phyloP scores from a whole-genome alignment of 495 filamentous ascomycete species.

The Hypoxylon rickii region DNA sequence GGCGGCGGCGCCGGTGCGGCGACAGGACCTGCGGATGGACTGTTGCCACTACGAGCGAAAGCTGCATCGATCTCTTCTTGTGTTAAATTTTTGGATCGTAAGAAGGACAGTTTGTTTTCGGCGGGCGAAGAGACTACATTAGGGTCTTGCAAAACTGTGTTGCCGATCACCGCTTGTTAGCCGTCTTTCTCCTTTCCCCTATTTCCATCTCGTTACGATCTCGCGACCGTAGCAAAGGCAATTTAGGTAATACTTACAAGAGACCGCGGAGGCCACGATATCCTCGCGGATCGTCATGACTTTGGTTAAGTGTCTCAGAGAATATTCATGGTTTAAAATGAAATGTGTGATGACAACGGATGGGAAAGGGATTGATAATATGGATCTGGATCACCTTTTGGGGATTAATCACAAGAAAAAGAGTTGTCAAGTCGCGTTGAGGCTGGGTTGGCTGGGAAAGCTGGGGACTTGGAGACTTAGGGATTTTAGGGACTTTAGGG shows the following conservation, averaged over 20 bases:
- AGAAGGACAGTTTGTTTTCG: conserved; percentile 89
- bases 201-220: conserved; percentile 18
- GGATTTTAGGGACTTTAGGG: no score
- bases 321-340: conserved; percentile 23
- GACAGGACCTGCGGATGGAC: conserved; percentile 51
- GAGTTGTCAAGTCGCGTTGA: conserved; percentile 29
- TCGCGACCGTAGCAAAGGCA: conserved; percentile 39
- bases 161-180: conserved; percentile 23
- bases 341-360: neutral
- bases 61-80: conserved; percentile 91
- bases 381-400: neutral
- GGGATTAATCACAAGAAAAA: conserved; percentile 1
- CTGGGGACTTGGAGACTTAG: neutral
- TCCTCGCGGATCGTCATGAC: conserved; percentile 84
- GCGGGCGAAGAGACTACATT: conserved; percentile 86
- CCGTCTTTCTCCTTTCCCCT: neutral
- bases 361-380: no score
- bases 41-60: conserved; percentile 74
- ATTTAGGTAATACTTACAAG: conserved; percentile 57
- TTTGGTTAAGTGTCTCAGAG: conserved; percentile 21
- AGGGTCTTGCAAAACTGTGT: conserved; percentile 87
- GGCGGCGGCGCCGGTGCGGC: neutral
- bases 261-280: conserved; percentile 78
- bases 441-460: no score
- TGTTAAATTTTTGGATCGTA: conserved; percentile 96